Base-by-base conservation (phyloP, 108 stramenopile species). In the Skeletonema grethae region DNA sequence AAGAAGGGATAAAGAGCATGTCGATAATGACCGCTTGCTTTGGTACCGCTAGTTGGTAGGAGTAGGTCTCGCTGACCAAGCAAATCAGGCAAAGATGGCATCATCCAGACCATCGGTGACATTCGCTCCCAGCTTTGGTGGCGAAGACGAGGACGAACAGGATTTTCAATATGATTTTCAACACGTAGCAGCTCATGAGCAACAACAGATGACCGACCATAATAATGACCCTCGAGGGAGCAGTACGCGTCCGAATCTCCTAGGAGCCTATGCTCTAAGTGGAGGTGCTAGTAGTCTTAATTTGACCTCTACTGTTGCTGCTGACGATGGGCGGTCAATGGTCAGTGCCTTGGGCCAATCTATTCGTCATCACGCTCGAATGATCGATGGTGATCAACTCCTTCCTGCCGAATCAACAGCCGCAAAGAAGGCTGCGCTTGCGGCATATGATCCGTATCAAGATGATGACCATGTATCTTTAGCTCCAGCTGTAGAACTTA, bases 351-450 rank as follows among this genome's bases (percentile, higher is more conserved):
- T 76, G n/a, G 62, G 55, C 13, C 68, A 68, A 46, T 76, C 75
- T 20, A 69, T 76, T 25, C 75, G 75, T 22, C 75, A 76, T 56
- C 75, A 76, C 55, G 60, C 75, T 15, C 67, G 68, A 8, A 32
- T 69, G 53, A 63, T 76, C 16, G 68, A 76, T 48, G 75, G 75
- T 20, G 61, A 62, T 12, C 67, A 24, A 22, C 38, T 29, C 9
- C 34, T 18, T 15, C 32, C 41, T 35, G 31, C 30, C 16, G 53
- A 56, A 48, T 25, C 50, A 53, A 22, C 20, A 7, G 50, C 50
- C 24, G 50, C 50, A 9, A 20, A 53, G 16, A 20, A 25, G n/a
- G 63, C 28, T 3, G 25, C 63, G 0, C 39, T 22, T 25, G 39
- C 65, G 25, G 46, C 59, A 28, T 35, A 61, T 24, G 63, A 58